phyloP scores from a whole-genome alignment of 306 rosid species.

The Canavalia ensiformis region DNA sequence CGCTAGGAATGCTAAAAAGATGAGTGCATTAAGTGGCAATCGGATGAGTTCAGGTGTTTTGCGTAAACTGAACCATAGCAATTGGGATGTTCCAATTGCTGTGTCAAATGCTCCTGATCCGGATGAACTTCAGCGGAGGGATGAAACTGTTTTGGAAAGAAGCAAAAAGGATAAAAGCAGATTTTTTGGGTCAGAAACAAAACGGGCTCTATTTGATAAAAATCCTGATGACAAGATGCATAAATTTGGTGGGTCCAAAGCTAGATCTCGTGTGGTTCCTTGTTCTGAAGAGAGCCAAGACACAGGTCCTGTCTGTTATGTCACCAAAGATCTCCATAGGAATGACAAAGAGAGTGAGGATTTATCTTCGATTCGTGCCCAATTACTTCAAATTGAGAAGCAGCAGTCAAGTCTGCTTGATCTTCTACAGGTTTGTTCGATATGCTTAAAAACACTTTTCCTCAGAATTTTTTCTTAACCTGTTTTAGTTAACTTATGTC shows the following conservation, averaged over 20 bases:
- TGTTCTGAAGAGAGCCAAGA: constrained; percentile 60
- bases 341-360: constrained; percentile 71
- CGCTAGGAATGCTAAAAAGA: constrained; percentile 61
- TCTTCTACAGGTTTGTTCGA: constrained; percentile 82
- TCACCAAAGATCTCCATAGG: constrained; percentile 52
- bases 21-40: constrained; percentile 50
- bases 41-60: constrained; percentile 52
- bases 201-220: constrained; percentile 65
- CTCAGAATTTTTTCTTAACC: background rate
- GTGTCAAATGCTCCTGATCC: constrained; percentile 51
- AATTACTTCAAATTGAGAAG: constrained; percentile 80
- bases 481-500: background rate
- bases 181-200: constrained; percentile 62
- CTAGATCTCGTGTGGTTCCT: constrained; percentile 90
- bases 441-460: constrained; percentile 25
- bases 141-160: constrained; percentile 52
- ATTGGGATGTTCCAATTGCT: constrained; percentile 64
- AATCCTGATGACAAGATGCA: constrained; percentile 62
- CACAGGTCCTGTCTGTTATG: constrained; percentile 58
- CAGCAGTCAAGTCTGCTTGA: constrained; percentile 81
- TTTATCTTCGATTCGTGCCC: constrained; percentile 71
- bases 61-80: constrained; percentile 55
- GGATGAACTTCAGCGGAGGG: constrained; percentile 49
- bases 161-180: constrained; percentile 59
- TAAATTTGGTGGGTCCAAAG: constrained; percentile 61